A percentile compares a stretch with the other conserved stretches of the same genome.
These are phyloP conservation scores for Myriosclerotinia duriaeana DNA, from an alignment of 2,329 filamentous ascomycete genomes.

Conservation along the genomic window DNA sequence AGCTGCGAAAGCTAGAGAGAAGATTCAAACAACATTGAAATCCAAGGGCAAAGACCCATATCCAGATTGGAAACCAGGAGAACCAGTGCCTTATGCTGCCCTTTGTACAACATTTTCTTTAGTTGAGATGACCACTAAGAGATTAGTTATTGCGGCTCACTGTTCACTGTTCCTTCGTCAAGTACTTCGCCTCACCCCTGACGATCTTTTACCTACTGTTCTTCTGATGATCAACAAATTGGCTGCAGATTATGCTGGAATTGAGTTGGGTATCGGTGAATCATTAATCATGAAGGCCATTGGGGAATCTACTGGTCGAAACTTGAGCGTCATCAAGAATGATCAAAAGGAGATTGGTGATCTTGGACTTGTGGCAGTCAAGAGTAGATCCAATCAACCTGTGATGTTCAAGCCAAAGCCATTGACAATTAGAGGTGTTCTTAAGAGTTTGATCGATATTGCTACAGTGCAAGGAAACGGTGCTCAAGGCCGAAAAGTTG, in stretches of 20 bases:
- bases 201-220: conserved; percentile 83
- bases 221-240: conserved; percentile 98
- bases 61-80: conserved; percentile 88
- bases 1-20: conserved; percentile 73
- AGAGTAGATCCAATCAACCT: conserved; percentile 90
- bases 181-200: conserved; percentile 86
- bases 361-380: conserved; percentile 88
- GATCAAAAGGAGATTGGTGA: conserved; percentile 97
- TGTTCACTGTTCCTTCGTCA: conserved; percentile 90
- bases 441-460: conserved; percentile 83
- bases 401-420: conserved; percentile 99
- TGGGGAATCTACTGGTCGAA: conserved; percentile 88
- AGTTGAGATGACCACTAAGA: conserved; percentile 91
- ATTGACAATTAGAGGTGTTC: conserved; percentile 81
- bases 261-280: conserved; percentile 97
- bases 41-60: conserved; percentile 74
- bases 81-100: conserved; percentile 90
- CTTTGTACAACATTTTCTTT: conserved; percentile 93
- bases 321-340: conserved; percentile 83
- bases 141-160: conserved; percentile 82
- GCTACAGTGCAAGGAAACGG: conserved; percentile 84
- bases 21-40: conserved; percentile 74
- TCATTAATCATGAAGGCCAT: conserved; percentile 99
- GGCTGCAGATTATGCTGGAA: conserved; percentile 91
- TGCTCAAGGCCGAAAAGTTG: conserved; percentile 86